Evolutionary conservation across 805 yeast genomes (phyloP).

Genomic region (Kodamaea jinghongensis): DNA sequence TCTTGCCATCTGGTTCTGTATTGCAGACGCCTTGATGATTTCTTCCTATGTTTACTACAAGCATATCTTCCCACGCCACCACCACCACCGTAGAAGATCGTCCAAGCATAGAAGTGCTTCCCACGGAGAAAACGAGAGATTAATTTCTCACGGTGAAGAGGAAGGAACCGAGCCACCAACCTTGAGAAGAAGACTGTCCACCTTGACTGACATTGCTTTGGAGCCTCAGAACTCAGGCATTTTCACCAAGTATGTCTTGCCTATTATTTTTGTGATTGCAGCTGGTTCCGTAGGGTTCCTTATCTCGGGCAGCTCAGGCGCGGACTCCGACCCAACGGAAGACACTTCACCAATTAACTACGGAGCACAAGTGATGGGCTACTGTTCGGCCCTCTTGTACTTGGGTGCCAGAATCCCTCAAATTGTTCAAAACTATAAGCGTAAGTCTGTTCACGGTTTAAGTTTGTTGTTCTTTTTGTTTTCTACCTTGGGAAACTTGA

Average conservation of each 20-base stretch:
- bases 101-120: slow-evolving; percentile 6
- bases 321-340: slow-evolving; percentile 17
- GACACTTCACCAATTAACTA: slow-evolving; percentile 28
- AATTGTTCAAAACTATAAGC: slow-evolving; percentile 70
- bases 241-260: slow-evolving; percentile 52
- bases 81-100: slow-evolving; percentile 14
- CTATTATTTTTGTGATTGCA: slow-evolving; percentile 56
- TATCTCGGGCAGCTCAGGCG: slow-evolving; percentile 38
- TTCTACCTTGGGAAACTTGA: slow-evolving; percentile 70
- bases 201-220: slow-evolving; percentile 48
- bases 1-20: slow-evolving; percentile 73
- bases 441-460: slow-evolving; percentile 82
- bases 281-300: slow-evolving; percentile 65
- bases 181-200: slow-evolving; percentile 49
- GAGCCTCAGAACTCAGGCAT: slow-evolving; percentile 48
- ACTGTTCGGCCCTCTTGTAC: slow-evolving; percentile 64
- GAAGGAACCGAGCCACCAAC: slow-evolving; percentile 23
- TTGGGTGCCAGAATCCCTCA: slow-evolving; percentile 77
- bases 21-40: slow-evolving; percentile 63
- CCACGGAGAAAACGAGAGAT: slow-evolving; percentile 9
- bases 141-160: slow-evolving; percentile 8
- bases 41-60: slow-evolving; percentile 58
- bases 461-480: slow-evolving; percentile 76
- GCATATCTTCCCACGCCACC: slow-evolving; percentile 40
- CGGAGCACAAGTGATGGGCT: slow-evolving; percentile 70